These are phyloP conservation scores for Hyaloperonospora brassicae DNA, from an alignment of 352 stramenopile genomes.

Conservation along the genomic window DNA sequence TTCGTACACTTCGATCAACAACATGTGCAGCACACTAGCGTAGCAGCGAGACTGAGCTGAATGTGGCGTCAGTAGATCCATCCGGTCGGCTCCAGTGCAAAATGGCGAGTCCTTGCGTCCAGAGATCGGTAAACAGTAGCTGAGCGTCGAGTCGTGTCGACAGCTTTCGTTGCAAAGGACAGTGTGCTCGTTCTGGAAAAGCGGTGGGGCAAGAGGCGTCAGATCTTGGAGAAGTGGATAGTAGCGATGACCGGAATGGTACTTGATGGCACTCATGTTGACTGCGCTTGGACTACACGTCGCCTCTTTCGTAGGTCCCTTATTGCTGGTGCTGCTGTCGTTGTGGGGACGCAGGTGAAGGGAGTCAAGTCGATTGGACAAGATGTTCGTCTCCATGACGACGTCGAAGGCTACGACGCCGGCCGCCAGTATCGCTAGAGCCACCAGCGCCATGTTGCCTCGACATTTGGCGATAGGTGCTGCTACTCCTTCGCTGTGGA, in stretches of 20 bases:
- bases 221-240: constrained; percentile 9
- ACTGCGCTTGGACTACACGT: constrained; percentile 8
- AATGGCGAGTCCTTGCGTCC: constrained; percentile 35
- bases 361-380: no score
- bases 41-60: constrained; percentile 28
- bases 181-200: constrained; percentile 18
- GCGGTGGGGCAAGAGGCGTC: constrained; percentile 4
- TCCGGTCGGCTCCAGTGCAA: constrained; percentile 34
- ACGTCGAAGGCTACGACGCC: no score
- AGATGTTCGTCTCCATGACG: constrained; percentile 9
- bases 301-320: not conserved
- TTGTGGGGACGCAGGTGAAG: not conserved
- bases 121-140: constrained; percentile 38
- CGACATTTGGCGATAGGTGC: no score
- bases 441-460: no score
- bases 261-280: constrained; percentile 11
- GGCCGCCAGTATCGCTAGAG: no score
- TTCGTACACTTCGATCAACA: constrained; percentile 46
- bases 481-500: no score
- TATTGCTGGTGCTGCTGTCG: not conserved
- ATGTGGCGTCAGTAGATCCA: constrained; percentile 31
- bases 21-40: constrained; percentile 42
- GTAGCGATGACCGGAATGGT: constrained; percentile 16
- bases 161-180: constrained; percentile 13
- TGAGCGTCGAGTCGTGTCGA: constrained; percentile 8